A percentile compares a stretch with the other conserved stretches of the same genome.
Conservation (phyloP, 2,329 filamentous ascomycete genomes). For the Nothopassalora personata region DNA sequence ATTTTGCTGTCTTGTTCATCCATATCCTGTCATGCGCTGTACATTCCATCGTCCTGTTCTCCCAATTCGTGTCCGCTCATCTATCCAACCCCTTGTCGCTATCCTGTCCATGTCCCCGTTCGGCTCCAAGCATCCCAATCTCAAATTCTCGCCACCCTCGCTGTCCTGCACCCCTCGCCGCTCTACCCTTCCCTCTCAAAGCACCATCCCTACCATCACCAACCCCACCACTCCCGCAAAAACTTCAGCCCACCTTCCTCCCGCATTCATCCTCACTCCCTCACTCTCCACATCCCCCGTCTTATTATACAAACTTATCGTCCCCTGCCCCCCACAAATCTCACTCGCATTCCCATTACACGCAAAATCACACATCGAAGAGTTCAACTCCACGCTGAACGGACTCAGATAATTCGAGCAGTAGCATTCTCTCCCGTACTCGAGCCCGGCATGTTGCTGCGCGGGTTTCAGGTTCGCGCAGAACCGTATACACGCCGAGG, state of each 20-base stretch:
- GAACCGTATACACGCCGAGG: slow-evolving; percentile 47
- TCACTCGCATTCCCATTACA: slow-evolving; percentile 51
- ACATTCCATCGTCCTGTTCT: too few species aligned
- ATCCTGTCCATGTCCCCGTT: too few species aligned
- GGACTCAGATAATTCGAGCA: slow-evolving; percentile 49
- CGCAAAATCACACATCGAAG: slow-evolving; percentile 45
- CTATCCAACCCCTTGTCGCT: too few species aligned
- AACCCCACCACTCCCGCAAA: slow-evolving; percentile 2
- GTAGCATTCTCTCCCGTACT: slow-evolving; percentile 57
- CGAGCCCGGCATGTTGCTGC: slow-evolving; percentile 48
- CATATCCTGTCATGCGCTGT: too few species aligned
- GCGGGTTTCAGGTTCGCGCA: slow-evolving; percentile 35
- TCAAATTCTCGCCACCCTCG: too few species aligned
- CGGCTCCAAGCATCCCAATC: too few species aligned
- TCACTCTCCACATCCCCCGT: slow-evolving; percentile 20
- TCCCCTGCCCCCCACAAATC: slow-evolving; percentile 51
- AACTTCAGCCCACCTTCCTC: background rate
- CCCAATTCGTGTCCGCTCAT: background rate
- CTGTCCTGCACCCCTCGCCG: too few species aligned
- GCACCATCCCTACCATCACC: background rate
- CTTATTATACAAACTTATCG: slow-evolving; percentile 29
- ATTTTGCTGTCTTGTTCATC: background rate
- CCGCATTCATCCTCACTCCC: slow-evolving; percentile 11
- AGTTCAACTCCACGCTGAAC: slow-evolving; percentile 44
- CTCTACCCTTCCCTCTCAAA: background rate